Conservation (phyloP, 768 basidiomycete species). For the Lanmaoa rubissima region DNA sequence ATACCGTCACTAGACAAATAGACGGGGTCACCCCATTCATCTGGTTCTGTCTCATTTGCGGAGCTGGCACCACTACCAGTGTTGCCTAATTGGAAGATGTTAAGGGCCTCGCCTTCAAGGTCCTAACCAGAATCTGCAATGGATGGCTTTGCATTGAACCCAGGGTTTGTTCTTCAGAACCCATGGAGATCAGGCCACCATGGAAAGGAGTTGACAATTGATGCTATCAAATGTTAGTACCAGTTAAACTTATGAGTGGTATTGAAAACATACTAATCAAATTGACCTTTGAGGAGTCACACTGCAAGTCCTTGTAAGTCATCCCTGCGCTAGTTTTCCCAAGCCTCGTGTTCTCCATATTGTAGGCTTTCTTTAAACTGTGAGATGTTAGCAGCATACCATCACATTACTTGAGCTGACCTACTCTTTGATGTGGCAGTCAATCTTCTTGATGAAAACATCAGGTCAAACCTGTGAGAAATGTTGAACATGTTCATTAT, state of each 20-base stretch:
- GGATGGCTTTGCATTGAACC: neutral
- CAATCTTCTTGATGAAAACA: neutral
- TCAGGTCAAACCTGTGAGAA: neutral
- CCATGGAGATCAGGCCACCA: neutral
- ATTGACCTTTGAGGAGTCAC: too few species aligned
- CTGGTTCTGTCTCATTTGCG: neutral
- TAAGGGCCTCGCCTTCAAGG: neutral
- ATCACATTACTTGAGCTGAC: accelerated
- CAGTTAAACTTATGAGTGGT: too few species aligned
- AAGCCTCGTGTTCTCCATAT: neutral
- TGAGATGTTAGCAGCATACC: neutral
- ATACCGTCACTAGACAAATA: neutral
- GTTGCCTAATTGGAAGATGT: neutral
- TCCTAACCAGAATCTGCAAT: neutral
- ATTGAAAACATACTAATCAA: too few species aligned
- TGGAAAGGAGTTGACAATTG: neutral
- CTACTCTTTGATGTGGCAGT: neutral
- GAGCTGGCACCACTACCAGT: neutral
- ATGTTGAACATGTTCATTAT: neutral
- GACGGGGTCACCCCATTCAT: neutral
- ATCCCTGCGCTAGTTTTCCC: neutral
- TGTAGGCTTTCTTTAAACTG: neutral
- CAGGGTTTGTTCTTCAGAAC: neutral
- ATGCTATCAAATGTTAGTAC: too few species aligned
- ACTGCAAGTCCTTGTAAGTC: neutral